These are phyloP conservation scores for Prosopis cineraria DNA, from an alignment of 306 rosid species.

Conservation along the genomic window DNA sequence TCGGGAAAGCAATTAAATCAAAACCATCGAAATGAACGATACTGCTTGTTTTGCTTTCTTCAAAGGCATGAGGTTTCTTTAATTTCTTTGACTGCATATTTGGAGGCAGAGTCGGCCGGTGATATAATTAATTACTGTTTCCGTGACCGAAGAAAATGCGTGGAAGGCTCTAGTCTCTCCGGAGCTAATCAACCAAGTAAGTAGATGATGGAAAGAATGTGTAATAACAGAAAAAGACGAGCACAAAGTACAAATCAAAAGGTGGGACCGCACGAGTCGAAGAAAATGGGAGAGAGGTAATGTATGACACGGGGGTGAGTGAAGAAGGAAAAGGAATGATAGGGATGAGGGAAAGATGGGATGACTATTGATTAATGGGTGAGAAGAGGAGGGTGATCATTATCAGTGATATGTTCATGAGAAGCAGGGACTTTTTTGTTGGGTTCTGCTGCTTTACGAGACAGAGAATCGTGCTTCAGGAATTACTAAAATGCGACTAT, in stretches of 20 bases:
- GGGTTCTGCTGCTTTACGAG: conserved; percentile 35
- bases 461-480: conserved; percentile 2
- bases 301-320: neutral
- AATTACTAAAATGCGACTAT: neutral
- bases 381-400: neutral
- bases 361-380: too few species aligned
- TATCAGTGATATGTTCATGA: neutral
- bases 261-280: conserved; percentile 10
- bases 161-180: too few species aligned
- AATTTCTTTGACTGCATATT: conserved; percentile 26
- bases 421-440: conserved; percentile 23
- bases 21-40: neutral
- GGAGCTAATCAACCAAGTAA: too few species aligned
- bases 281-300: neutral
- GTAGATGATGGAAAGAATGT: neutral
- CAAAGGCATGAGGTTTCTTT: neutral
- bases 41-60: neutral
- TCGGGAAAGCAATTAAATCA: too few species aligned
- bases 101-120: neutral
- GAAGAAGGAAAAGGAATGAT: conserved; percentile 26
- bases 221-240: neutral
- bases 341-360: neutral
- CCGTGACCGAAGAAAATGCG: too few species aligned
- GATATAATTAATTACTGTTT: too few species aligned
- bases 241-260: conserved; percentile 41